Base-by-base conservation (phyloP, 768 basidiomycete species). In the Kwoniella bestiolae region DNA sequence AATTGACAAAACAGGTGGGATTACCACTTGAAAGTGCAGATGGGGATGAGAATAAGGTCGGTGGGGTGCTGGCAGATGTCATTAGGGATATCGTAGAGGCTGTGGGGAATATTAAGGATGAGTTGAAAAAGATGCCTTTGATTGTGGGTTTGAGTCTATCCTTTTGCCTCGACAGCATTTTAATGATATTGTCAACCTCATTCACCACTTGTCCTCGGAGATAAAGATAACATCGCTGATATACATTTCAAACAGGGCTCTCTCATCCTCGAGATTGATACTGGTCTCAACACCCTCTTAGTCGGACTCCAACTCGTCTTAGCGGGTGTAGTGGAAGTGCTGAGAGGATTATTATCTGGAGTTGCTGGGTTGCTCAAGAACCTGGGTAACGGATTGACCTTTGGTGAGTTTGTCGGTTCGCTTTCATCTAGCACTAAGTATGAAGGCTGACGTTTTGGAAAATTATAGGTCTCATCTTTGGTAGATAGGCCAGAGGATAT, bases 271-370 rank as follows among this genome's bases (percentile, higher is more conserved):
- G 38, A 50, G 11, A 60, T 71, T 52, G 63, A 64, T 44, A 44
- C 41, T 21, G 62, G 61, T 25, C 62, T 71, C 38, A 64, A 58
- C 28, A 66, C 69, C n/a, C 44, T 70, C 11, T 55, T 70, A 38
- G 44, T 67, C 44, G 65, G 55, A 26, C 66, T 70, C 41, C 60
- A 67, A 35, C 29, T 70, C 23, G 60, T 70, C 56, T 47, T 70
- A 25, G 45, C 56, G 5, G 60, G 61, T 28, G 63, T 67, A 21
- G 59, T 71, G 16, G 45, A 61, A 11, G 35, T 56, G 6, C 21
- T 68, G 11, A 55, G 50, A 28, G 66, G 66, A 16, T 53, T 71
- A n/a, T 34, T 71, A 29, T 25, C 28, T 4, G 63, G 58, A 21
- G 63, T 71, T 21, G 28, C 59, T 29, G 62, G 63, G 9, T 32